A percentile compares a stretch with the other conserved stretches of the same genome.
phyloP scores from a whole-genome alignment of 805 yeast species.

The Nakazawaea pomicola region DNA sequence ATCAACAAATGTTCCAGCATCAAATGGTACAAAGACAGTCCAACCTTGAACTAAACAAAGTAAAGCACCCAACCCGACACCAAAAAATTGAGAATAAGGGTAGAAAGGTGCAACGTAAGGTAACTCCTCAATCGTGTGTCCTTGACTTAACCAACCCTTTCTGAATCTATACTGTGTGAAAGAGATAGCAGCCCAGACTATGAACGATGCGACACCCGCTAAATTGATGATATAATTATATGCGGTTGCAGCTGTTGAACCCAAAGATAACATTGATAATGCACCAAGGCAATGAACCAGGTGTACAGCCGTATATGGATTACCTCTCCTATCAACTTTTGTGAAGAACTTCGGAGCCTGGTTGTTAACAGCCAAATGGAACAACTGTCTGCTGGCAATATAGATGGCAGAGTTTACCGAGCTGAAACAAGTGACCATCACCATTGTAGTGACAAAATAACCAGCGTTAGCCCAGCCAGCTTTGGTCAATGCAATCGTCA shows the following conservation, averaged over 20 bases:
- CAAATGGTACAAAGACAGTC: conserved; percentile 56
- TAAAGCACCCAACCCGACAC: conserved; percentile 44
- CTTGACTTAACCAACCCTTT: conserved; percentile 36
- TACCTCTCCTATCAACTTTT: conserved; percentile 50
- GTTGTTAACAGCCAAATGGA: conserved; percentile 57
- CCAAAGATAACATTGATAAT: conserved; percentile 50
- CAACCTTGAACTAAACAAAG: conserved; percentile 63
- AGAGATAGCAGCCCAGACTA: conserved; percentile 62
- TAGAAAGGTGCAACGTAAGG: conserved; percentile 49
- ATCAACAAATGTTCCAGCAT: conserved; percentile 51
- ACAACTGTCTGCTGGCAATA: conserved; percentile 63
- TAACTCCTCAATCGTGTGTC: conserved; percentile 39
- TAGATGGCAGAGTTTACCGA: conserved; percentile 68
- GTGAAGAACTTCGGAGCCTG: conserved; percentile 53
- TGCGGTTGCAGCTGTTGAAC: conserved; percentile 56
- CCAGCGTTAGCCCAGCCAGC: conserved; percentile 50
- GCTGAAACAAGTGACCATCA: conserved; percentile 57
- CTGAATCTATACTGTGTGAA: conserved; percentile 55
- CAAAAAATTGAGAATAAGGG: conserved; percentile 47
- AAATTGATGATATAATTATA: conserved; percentile 56
- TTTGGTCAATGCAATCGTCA: conserved; percentile 40
- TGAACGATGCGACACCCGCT: conserved; percentile 62
- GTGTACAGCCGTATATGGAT: conserved; percentile 58
- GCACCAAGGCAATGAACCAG: conserved; percentile 51
- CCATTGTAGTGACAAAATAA: conserved; percentile 57